Evolutionary conservation across 129 eudicot genomes (phyloP).

Genomic region (Chrysanthemum lavandulifolium): DNA sequence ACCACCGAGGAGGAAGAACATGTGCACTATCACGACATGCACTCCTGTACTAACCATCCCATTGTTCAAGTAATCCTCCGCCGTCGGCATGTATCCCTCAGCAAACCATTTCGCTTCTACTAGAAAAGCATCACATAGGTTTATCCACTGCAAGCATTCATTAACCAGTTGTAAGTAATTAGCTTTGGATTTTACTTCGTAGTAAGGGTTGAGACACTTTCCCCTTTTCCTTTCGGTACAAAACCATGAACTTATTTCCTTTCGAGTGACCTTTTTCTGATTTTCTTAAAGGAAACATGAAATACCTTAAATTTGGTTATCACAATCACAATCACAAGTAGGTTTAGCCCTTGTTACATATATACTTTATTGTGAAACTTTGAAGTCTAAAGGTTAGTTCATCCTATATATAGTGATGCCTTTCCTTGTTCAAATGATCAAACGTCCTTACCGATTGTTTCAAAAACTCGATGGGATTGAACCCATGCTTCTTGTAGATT

Average conservation of each 20-base stretch:
- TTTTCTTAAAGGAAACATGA: not conserved
- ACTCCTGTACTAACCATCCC: conserved; percentile 53
- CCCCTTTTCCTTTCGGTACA: not conserved
- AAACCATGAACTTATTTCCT: not conserved
- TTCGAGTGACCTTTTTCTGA: not conserved
- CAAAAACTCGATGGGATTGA: conserved; percentile 38
- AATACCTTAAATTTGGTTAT: not conserved
- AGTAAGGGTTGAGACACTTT: not conserved
- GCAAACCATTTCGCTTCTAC: conserved; percentile 64
- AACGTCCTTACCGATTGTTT: conserved; percentile 32
- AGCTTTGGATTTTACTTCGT: too few species aligned
- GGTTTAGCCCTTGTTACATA: not conserved
- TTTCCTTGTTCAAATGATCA: not conserved
- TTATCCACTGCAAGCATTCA: conserved; percentile 45
- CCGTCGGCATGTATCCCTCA: conserved; percentile 33
- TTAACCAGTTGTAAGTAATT: too few species aligned
- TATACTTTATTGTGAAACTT: not conserved
- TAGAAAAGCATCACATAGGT: conserved; percentile 51
- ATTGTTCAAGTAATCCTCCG: conserved; percentile 46
- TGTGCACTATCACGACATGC: conserved; percentile 45
- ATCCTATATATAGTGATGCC: not conserved
- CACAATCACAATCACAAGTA: not conserved
- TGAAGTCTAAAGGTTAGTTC: not conserved
- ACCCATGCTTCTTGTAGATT: conserved; percentile 38
- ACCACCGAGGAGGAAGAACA: conserved; percentile 55